These are phyloP conservation scores for Senna tora DNA, from an alignment of 306 rosid genomes.

Conservation along the genomic window DNA sequence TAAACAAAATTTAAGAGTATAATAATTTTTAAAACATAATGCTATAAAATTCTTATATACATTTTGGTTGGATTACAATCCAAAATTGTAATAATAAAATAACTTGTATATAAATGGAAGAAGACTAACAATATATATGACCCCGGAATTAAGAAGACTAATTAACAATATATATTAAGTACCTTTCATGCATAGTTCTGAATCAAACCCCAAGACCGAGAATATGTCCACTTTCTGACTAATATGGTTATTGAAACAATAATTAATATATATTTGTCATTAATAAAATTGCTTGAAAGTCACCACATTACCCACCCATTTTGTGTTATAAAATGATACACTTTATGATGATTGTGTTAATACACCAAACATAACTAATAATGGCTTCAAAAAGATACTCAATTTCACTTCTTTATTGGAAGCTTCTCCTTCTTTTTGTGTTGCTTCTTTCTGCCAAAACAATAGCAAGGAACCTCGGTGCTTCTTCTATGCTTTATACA, in stretches of 20 bases:
- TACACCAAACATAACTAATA: not conserved
- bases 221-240: not conserved
- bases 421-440: slow-evolving; percentile 20
- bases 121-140: too few species aligned
- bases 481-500: not conserved
- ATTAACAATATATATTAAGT: too few species aligned
- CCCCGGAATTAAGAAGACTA: too few species aligned
- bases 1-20: too few species aligned
- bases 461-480: slow-evolving; percentile 12
- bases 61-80: too few species aligned
- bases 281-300: not conserved
- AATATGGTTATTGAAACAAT: not conserved
- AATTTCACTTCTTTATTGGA: slow-evolving; percentile 17
- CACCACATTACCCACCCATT: not conserved
- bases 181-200: not conserved
- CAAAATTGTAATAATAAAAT: too few species aligned
- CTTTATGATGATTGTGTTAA: too few species aligned
- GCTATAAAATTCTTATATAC: too few species aligned
- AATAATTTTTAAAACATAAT: too few species aligned
- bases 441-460: slow-evolving; percentile 25
- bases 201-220: not conserved
- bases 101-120: too few species aligned
- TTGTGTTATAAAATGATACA: slow-evolving; percentile 20
- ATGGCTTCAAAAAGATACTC: slow-evolving; percentile 25
- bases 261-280: too few species aligned